Evolutionary conservation across 768 basidiomycete genomes (phyloP).

Genomic region (Cystofilobasidium bisporidii): DNA sequence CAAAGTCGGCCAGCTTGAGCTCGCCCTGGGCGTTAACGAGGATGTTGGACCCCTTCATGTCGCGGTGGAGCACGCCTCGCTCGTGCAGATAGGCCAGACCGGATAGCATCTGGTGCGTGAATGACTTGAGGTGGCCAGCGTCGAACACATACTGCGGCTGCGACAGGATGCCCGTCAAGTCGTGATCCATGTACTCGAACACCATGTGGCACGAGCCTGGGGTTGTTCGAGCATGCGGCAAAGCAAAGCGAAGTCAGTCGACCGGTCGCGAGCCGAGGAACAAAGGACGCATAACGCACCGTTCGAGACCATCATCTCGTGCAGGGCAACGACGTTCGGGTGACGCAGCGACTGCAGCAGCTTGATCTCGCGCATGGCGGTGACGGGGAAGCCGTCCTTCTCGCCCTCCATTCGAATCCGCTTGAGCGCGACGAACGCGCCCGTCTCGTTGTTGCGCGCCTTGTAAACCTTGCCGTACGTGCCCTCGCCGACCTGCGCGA

Average conservation of each 20-base stretch:
- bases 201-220: slow-evolving; percentile 96
- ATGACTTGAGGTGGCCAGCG: slow-evolving; percentile 83
- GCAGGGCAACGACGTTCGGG: slow-evolving; percentile 74
- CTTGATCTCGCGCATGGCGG: slow-evolving; percentile 98
- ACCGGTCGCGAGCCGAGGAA: neutral
- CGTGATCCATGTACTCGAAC: slow-evolving; percentile 98
- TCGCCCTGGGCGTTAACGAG: slow-evolving; percentile 82
- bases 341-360: slow-evolving; percentile 84
- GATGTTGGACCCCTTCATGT: slow-evolving; percentile 99
- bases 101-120: slow-evolving; percentile 89
- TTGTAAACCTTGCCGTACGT: slow-evolving; percentile 99
- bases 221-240: slow-evolving; percentile 13
- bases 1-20: slow-evolving; percentile 94
- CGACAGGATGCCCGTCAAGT: slow-evolving; percentile 85
- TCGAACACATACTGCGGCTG: slow-evolving; percentile 78
- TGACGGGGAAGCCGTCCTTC: slow-evolving; percentile 95
- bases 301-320: slow-evolving; percentile 98
- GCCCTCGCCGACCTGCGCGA: slow-evolving; percentile 93
- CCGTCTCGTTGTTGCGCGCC: slow-evolving; percentile 71
- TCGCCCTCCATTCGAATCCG: slow-evolving; percentile 96
- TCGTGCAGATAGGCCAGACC: slow-evolving; percentile 92
- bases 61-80: slow-evolving; percentile 91
- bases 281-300: slow-evolving; percentile 47
- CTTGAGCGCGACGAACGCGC: slow-evolving; percentile 76
- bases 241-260: too few species aligned